Base-by-base conservation (phyloP, 2,329 filamentous ascomycete genomes). In the Arthrobotrys pseudoclavata region DNA sequence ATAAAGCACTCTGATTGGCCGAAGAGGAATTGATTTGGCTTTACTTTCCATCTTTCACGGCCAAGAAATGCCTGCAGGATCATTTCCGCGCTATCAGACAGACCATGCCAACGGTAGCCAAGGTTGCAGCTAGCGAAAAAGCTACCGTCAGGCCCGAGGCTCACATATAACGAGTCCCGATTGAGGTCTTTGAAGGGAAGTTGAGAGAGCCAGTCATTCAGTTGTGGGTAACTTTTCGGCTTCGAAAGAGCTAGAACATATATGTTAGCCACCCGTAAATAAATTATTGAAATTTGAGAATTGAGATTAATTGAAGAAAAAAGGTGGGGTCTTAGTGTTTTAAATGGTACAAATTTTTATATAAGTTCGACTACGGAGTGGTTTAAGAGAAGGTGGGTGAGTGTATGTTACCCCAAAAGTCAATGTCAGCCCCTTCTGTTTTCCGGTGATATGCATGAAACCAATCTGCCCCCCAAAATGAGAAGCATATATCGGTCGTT, bases 61-160 rank as follows among this genome's bases (percentile, higher is more conserved):
- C n/a, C 9, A 3, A 47, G 42, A 13, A 47, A 47, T 20, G 42
- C 13, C 42, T 47, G 42, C 18, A 47, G 18, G 42, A 47, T 47
- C 15, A 9, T 4, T 47, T 47, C 42, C n/a, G 42, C 42, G 4
- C 15, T 9, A 18, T 47, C 42, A 9, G 42, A 13, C 15, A 47
- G 15, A 18, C 42, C 42, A 13, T 47, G 42, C 42, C 42, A 47
- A 47, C 42, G 42, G 9, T 47, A 47, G 42, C 42, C n/a, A 20
- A 47, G 13, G 18, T 47, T 47, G 42, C 42, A 47, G 42, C 42
- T 5, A 20, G 42, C 42, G 9, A 47, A 47, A 47, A 47, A 47
- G 42, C 42, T 47, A 47, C 42, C 42, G 13, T 47, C 9, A 20
- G 42, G 42, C 42, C 42, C 42, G 42, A 47, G 42, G 42, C 42